Evolutionary conservation across 495 filamentous ascomycete species (phyloP).

Genomic region (Penicillium simplicissimum): DNA sequence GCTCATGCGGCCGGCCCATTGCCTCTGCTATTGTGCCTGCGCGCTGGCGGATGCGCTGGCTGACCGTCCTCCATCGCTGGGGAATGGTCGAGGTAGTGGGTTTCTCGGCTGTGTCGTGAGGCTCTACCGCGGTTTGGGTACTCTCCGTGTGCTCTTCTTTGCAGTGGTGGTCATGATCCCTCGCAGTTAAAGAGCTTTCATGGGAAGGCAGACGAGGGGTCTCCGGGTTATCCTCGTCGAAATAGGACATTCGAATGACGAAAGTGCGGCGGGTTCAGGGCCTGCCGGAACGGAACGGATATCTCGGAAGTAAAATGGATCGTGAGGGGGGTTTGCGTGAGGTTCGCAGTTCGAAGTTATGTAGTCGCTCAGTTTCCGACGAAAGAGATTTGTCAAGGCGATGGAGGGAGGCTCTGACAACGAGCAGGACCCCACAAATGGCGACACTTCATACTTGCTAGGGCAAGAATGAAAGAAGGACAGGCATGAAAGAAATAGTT

Average conservation of each 20-base stretch:
- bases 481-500: not conserved
- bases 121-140: not conserved
- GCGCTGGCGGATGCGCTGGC: conserved; percentile 23
- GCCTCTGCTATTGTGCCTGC: conserved; percentile 25
- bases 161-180: not conserved
- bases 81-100: conserved; percentile 12
- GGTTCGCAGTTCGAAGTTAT: not conserved
- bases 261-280: not conserved
- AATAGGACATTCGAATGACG: conserved; percentile 17
- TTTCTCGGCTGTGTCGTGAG: conserved; percentile 15
- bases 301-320: not conserved
- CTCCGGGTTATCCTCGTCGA: conserved; percentile 18
- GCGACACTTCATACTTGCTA: conserved; percentile 21
- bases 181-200: conserved; percentile 4
- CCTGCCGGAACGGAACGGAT: conserved; percentile 11
- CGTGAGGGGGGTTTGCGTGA: not conserved
- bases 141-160: not conserved
- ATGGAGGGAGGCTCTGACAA: not conserved
- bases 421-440: conserved; percentile 19
- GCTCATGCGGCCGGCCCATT: conserved; percentile 30
- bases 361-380: not conserved
- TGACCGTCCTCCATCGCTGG: conserved; percentile 27
- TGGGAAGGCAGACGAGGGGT: conserved; percentile 14
- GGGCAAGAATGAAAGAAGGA: conserved; percentile 18
- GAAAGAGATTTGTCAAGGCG: not conserved